Evolutionary conservation across 2,329 filamentous ascomycete genomes (phyloP).

Genomic region (Cyclaneusma minus): DNA sequence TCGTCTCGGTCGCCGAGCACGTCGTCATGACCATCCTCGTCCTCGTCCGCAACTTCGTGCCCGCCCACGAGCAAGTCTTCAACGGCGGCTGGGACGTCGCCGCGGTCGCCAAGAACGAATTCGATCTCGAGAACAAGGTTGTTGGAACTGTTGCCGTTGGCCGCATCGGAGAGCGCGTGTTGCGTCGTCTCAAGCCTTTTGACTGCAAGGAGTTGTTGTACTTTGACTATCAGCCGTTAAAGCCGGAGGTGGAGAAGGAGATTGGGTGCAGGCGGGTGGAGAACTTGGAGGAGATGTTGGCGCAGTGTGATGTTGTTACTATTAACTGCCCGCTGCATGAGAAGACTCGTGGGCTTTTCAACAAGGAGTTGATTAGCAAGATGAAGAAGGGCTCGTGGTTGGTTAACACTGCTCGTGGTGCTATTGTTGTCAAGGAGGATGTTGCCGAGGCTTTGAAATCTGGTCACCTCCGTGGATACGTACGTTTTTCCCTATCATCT

Average conservation of each 20-base stretch:
- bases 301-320: constrained; percentile 91
- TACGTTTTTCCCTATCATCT: no score
- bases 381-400: constrained; percentile 99
- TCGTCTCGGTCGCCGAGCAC: constrained; percentile 97
- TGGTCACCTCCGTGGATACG: constrained; percentile 83
- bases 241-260: constrained; percentile 75
- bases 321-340: constrained; percentile 99
- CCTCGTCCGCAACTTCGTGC: constrained; percentile 95
- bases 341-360: constrained; percentile 91
- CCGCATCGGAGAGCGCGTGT: constrained; percentile 94
- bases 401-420: constrained; percentile 95
- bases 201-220: constrained; percentile 99
- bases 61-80: constrained; percentile 86
- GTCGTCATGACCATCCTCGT: constrained; percentile 97
- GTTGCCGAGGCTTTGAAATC: constrained; percentile 85
- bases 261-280: constrained; percentile 89
- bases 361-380: constrained; percentile 96
- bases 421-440: constrained; percentile 98
- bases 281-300: constrained; percentile 79
- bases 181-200: constrained; percentile 89
- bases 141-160: constrained; percentile 96
- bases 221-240: constrained; percentile 97
- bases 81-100: constrained; percentile 90
- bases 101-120: constrained; percentile 94
- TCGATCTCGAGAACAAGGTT: constrained; percentile 91